Evolutionary conservation across 108 stramenopile genomes (phyloP).

Genomic region (Cyclostephanos tholiformis): DNA sequence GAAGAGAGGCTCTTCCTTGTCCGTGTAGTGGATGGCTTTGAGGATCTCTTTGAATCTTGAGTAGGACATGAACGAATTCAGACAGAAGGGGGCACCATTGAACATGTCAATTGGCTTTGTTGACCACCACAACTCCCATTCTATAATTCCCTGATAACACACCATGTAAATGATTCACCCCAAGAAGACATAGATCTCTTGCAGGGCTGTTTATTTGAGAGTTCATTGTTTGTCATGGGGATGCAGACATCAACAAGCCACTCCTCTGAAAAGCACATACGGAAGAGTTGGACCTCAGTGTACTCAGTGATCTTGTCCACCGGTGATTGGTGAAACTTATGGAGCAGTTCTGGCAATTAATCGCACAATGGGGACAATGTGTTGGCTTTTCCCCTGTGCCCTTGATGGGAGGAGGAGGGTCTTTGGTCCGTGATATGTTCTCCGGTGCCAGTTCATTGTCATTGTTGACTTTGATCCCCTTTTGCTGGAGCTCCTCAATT

Average conservation of each 20-base stretch:
- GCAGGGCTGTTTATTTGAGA: neutral
- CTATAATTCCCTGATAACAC: neutral
- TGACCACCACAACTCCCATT: slow-evolving; percentile 14
- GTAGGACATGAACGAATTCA: slow-evolving; percentile 11
- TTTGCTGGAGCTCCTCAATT: no score
- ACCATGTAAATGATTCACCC: slow-evolving; percentile 26
- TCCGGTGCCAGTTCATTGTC: no score
- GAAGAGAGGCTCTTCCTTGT: neutral
- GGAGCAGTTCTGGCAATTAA: no score
- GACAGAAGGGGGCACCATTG: slow-evolving; percentile 6
- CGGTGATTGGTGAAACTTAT: no score
- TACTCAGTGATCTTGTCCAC: neutral
- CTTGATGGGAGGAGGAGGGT: no score
- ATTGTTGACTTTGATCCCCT: no score
- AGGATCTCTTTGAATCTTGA: neutral
- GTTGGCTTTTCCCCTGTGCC: no score
- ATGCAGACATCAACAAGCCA: slow-evolving; percentile 13
- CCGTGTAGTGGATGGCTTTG: neutral
- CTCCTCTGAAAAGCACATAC: no score
- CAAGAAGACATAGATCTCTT: neutral
- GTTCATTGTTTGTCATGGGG: slow-evolving; percentile 10
- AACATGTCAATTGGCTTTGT: slow-evolving; percentile 2
- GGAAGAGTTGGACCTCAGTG: slow-evolving; percentile 2
- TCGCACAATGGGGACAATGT: no score
- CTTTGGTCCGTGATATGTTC: no score